These are phyloP conservation scores for Acanthamoeba healyi DNA, from an alignment of 208 protist genomes.

Conservation along the genomic window DNA sequence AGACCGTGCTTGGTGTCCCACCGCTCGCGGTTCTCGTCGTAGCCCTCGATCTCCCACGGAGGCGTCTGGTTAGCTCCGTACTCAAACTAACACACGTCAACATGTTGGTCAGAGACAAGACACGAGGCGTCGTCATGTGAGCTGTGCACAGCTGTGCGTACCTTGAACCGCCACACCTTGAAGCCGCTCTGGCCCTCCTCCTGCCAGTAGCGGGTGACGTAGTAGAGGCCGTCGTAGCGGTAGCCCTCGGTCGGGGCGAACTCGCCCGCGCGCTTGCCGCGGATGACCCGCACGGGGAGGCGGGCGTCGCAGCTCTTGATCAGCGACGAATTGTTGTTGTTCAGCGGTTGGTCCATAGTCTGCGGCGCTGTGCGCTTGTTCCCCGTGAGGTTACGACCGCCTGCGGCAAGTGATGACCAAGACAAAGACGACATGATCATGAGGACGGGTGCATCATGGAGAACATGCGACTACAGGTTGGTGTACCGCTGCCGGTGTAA, in stretches of 20 bases:
- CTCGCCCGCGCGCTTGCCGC: conserved; percentile 14
- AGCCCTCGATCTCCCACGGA: conserved; percentile 24
- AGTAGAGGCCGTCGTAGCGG: conserved; percentile 50
- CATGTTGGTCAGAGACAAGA: neutral
- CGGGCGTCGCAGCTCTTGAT: neutral
- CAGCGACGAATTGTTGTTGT: neutral
- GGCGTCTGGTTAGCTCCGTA: neutral
- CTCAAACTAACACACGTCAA: neutral
- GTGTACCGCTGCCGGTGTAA: conserved; percentile 1
- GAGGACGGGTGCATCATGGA: no score
- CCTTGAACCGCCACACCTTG: conserved; percentile 9
- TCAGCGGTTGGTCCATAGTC: conserved; percentile 8
- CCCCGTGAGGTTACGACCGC: neutral
- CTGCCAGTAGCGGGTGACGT: conserved; percentile 34
- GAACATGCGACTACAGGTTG: no score
- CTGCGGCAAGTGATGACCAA: neutral
- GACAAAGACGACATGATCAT: no score
- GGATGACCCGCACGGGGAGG: neutral
- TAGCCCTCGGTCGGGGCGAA: conserved; percentile 37
- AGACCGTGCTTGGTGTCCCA: conserved; percentile 18
- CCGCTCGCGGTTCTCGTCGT: neutral
- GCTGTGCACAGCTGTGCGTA: neutral
- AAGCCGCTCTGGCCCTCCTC: conserved; percentile 3
- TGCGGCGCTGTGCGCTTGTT: conserved; percentile 2
- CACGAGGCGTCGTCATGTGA: no score